These are phyloP conservation scores for Litsea cubeba DNA, from an alignment of 164 flowering plant genomes.

Conservation along the genomic window DNA sequence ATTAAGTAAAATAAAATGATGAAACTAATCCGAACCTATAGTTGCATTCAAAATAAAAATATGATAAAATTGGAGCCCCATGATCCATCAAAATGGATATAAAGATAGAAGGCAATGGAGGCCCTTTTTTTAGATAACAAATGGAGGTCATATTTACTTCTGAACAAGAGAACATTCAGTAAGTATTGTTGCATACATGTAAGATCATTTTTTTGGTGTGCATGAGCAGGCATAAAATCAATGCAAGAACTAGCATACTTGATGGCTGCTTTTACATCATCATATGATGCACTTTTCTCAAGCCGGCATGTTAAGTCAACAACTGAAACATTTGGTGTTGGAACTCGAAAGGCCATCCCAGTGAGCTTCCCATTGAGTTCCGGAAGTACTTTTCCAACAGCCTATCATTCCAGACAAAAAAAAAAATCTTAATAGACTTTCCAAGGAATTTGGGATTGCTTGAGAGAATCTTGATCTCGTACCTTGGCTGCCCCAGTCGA, in stretches of 20 bases:
- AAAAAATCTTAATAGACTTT: background rate
- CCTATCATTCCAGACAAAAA: slow-evolving; percentile 33
- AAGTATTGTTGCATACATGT: background rate
- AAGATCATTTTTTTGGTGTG: background rate
- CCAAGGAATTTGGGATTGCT: background rate
- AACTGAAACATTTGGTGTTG: slow-evolving; percentile 95
- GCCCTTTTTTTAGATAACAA: too few species aligned
- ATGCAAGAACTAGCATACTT: slow-evolving; percentile 45
- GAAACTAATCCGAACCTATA: too few species aligned
- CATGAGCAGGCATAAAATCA: background rate
- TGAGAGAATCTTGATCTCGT: background rate
- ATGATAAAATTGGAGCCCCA: too few species aligned
- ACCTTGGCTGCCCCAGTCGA: slow-evolving; percentile 99
- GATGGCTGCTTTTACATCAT: slow-evolving; percentile 85
- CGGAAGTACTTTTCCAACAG: slow-evolving; percentile 96
- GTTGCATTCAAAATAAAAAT: too few species aligned
- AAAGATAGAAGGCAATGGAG: too few species aligned
- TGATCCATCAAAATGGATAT: too few species aligned
- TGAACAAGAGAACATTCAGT: background rate
- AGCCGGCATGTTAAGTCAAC: slow-evolving; percentile 93
- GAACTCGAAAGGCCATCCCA: slow-evolving; percentile 98
- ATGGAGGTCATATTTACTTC: too few species aligned
- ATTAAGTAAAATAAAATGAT: too few species aligned
- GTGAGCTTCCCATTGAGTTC: slow-evolving; percentile 94
- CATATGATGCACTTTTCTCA: slow-evolving; percentile 79